Conservation (phyloP, 768 basidiomycete species). For the Russula foetens region DNA sequence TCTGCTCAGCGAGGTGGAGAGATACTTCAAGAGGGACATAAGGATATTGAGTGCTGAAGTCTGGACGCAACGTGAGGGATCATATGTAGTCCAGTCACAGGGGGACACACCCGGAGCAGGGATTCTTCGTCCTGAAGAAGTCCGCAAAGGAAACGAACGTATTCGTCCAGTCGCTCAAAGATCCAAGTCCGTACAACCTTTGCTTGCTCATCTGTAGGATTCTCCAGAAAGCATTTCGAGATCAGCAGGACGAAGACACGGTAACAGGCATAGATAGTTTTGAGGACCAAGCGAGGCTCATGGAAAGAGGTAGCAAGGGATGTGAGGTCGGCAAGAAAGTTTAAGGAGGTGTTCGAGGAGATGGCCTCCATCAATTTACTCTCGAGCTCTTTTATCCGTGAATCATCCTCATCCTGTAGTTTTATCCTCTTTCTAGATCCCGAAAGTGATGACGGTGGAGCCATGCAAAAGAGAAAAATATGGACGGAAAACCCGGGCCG, state of each 20-base stretch:
- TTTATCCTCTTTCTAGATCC: slow-evolving; percentile 24
- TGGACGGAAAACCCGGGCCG: neutral
- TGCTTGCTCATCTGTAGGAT: slow-evolving; percentile 48
- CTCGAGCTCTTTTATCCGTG: slow-evolving; percentile 43
- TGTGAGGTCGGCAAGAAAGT: slow-evolving; percentile 69
- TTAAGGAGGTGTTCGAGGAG: slow-evolving; percentile 54
- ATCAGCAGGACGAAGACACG: slow-evolving; percentile 65
- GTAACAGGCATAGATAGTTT: slow-evolving; percentile 77
- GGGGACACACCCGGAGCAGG: slow-evolving; percentile 52
- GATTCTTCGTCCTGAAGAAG: slow-evolving; percentile 74
- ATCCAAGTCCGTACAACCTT: slow-evolving; percentile 69
- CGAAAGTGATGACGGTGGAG: slow-evolving; percentile 19
- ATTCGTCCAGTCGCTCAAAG: slow-evolving; percentile 63
- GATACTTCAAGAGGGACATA: slow-evolving; percentile 67
- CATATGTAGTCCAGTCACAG: neutral
- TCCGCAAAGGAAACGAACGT: slow-evolving; percentile 57
- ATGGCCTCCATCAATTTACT: slow-evolving; percentile 45
- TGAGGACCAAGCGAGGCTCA: slow-evolving; percentile 54
- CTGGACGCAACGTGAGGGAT: slow-evolving; percentile 31
- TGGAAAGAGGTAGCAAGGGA: slow-evolving; percentile 40
- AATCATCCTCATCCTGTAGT: slow-evolving; percentile 8
- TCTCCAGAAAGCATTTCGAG: slow-evolving; percentile 43
- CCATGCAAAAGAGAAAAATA: neutral
- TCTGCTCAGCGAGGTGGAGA: slow-evolving; percentile 57
- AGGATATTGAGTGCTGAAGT: slow-evolving; percentile 65